Evolutionary conservation across 2,329 filamentous ascomycete genomes (phyloP).

Genomic region (Ilyonectria mors-panacis): DNA sequence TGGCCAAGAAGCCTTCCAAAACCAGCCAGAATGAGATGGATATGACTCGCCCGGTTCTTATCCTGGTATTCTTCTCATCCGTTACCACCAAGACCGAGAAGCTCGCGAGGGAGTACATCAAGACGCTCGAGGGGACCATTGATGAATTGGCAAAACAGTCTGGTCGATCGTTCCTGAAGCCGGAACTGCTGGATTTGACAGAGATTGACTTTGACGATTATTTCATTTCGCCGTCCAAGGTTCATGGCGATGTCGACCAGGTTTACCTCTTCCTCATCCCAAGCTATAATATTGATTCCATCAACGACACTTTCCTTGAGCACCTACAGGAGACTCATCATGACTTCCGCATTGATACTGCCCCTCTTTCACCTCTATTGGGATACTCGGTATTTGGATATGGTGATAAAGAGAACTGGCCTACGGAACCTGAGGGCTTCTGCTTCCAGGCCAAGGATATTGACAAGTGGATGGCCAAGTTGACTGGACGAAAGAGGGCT

Average conservation of each 20-base stretch:
- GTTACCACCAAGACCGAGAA: slow-evolving; percentile 87
- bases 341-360: slow-evolving; percentile 96
- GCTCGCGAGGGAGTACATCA: slow-evolving; percentile 75
- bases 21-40: slow-evolving; percentile 47
- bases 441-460: slow-evolving; percentile 93
- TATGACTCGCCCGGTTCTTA: slow-evolving; percentile 70
- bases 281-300: slow-evolving; percentile 95
- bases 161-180: slow-evolving; percentile 63
- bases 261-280: slow-evolving; percentile 91
- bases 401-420: slow-evolving; percentile 93
- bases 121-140: slow-evolving; percentile 67
- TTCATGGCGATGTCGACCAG: slow-evolving; percentile 68
- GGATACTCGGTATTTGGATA: slow-evolving; percentile 97
- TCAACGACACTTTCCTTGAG: slow-evolving; percentile 88
- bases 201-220: slow-evolving; percentile 94
- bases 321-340: slow-evolving; percentile 94
- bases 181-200: slow-evolving; percentile 82
- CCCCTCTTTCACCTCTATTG: slow-evolving; percentile 80
- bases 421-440: slow-evolving; percentile 89
- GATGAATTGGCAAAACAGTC: slow-evolving; percentile 61
- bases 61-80: slow-evolving; percentile 90
- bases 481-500: slow-evolving; percentile 88
- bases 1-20: slow-evolving; percentile 51
- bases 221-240: slow-evolving; percentile 83
- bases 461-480: slow-evolving; percentile 97